Percentiles rank a stretch among this genome's conserved stretches.
Conservation (phyloP, 2,329 filamentous ascomycete species). For the Davidsoniella neocaledoniae region DNA sequence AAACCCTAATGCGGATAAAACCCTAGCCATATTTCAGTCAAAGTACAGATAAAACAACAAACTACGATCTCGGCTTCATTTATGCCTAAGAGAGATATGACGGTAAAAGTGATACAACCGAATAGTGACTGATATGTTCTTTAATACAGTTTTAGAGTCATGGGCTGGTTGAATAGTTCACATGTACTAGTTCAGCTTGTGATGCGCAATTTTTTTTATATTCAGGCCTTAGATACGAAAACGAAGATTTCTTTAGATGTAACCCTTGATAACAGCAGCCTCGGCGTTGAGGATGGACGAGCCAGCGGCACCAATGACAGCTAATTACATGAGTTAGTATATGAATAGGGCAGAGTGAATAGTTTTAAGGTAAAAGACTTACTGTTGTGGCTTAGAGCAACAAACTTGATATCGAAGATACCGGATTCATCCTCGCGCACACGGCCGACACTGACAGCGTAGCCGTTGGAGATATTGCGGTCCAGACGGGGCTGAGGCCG, state of each 20-base stretch:
- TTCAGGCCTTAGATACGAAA: neutral
- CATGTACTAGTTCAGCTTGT: neutral
- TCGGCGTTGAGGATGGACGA: slow-evolving; percentile 92
- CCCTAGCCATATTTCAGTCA: no score
- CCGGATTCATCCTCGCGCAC: slow-evolving; percentile 73
- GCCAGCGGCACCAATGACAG: slow-evolving; percentile 89
- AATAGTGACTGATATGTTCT: no score
- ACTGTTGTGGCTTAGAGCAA: slow-evolving; percentile 72
- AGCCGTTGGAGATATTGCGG: slow-evolving; percentile 68
- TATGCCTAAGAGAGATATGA: no score
- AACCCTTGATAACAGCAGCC: slow-evolving; percentile 78
- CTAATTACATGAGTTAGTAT: slow-evolving; percentile 27
- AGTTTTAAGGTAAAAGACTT: slow-evolving; percentile 18
- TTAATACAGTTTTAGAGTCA: no score
- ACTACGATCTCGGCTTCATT: no score
- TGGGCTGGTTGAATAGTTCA: no score
- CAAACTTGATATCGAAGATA: slow-evolving; percentile 90
- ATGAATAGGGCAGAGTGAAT: neutral
- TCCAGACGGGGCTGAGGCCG: slow-evolving; percentile 84
- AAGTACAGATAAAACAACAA: no score
- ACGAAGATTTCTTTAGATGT: slow-evolving; percentile 32
- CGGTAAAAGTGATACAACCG: no score
- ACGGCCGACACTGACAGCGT: slow-evolving; percentile 79
- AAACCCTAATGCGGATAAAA: no score
- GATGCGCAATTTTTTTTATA: neutral